Percentiles rank a stretch among this genome's conserved stretches.
phyloP scores from a whole-genome alignment of 345 rosid genomes.

The Brassica rapa region DNA sequence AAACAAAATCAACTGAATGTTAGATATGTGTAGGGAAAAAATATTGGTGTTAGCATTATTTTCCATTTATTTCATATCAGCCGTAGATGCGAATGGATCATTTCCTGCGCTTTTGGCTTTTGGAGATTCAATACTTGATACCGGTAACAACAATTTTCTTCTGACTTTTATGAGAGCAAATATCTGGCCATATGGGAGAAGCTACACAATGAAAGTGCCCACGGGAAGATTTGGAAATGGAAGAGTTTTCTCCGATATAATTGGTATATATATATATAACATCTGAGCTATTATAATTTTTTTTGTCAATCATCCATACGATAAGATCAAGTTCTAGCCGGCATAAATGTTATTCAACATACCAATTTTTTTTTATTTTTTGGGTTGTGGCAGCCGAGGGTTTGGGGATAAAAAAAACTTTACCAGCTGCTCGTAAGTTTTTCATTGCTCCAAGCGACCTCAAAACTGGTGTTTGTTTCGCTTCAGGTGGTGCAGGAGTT shows the following conservation, averaged over 20 bases:
- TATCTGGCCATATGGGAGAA: slow-evolving; percentile 61
- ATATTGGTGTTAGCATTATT: slow-evolving; percentile 22
- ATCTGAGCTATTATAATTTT: background rate
- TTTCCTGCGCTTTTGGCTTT: slow-evolving; percentile 54
- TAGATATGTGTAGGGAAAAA: slow-evolving; percentile 8
- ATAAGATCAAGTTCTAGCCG: background rate
- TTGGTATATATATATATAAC: slow-evolving; percentile 41
- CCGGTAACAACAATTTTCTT: slow-evolving; percentile 65
- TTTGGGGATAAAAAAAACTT: slow-evolving; percentile 20
- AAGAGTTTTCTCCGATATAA: slow-evolving; percentile 53
- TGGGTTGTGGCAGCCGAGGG: slow-evolving; percentile 30
- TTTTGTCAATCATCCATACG: background rate
- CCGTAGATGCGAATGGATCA: slow-evolving; percentile 13
- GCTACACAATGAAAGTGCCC: slow-evolving; percentile 39
- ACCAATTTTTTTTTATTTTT: background rate
- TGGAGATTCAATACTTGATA: slow-evolving; percentile 69
- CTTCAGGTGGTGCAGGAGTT: slow-evolving; percentile 45
- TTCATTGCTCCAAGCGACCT: slow-evolving; percentile 26
- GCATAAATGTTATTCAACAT: background rate
- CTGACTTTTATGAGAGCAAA: slow-evolving; percentile 47
- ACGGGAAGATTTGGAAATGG: slow-evolving; percentile 73
- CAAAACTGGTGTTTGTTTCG: slow-evolving; percentile 43
- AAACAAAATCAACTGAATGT: slow-evolving; percentile 8
- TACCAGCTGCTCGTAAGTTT: slow-evolving; percentile 36
- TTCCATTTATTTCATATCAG: slow-evolving; percentile 12